Evolutionary conservation across 768 basidiomycete species (phyloP), one percentile per base, ranked within the genome.

Genomic region (Boletellus ananas): DNA sequence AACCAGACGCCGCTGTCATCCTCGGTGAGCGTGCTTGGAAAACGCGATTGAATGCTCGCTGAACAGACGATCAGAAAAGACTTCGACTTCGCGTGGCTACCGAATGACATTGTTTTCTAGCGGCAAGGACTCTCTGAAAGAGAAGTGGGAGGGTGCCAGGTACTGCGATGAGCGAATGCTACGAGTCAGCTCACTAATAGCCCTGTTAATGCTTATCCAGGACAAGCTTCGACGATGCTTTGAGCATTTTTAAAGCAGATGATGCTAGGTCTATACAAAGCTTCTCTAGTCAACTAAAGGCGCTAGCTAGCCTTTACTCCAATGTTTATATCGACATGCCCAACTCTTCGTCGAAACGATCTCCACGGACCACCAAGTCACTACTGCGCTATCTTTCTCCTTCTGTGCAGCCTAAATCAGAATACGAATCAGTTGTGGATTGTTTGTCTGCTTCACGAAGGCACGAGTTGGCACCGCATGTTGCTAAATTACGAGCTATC

Each of bases 111-210:
- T 98, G 31, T 98, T 96, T 64, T 85, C 84, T 29, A 70, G 76
- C 1, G 87, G 89, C 14, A 87, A 81, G 52, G 84, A 94, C 61
- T 61, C 80, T 1, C 73, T 76, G 14, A 85, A 87, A 58, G 92
- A 93, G 63, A 83, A 89, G 57, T 99, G 96, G 96, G 90, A 95
- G 37, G 96, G 96, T 11, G 83, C 92, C 34, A 78, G 79, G 81
- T 81, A 57, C 17, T 60, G 14, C 27, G 8, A 40, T n/a, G 34
- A 12, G 3, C 21, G 18, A 1, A n/a, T 7, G 14, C n/a, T 23
- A 5, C 46, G 16, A 3, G 29, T 40, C 36, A 35, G 31, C 4
- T 35, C 5, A 3, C 47, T 56, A 12, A 60, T 18, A 23, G 33
- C 36, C 27, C 34, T 20, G 20, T 33, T 5, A 14, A n/a, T 50